These are phyloP conservation scores for Plasmodium reichenowi DNA, from an alignment of 169 alveolate species.

Conservation along the genomic window DNA sequence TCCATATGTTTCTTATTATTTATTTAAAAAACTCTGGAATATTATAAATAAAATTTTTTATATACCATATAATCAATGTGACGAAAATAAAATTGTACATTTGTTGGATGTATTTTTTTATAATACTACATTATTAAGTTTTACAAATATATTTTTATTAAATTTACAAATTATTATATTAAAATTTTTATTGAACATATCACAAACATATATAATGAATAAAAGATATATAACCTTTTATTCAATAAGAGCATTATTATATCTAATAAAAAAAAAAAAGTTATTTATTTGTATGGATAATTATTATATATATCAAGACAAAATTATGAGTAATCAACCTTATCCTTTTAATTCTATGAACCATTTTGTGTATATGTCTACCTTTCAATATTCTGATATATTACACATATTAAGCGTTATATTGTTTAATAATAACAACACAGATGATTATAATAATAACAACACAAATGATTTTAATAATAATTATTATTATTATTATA, in stretches of 20 bases:
- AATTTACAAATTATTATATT: slow-evolving; percentile 32
- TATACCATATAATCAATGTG: not conserved
- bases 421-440: no score
- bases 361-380: slow-evolving; percentile 31
- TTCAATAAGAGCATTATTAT: slow-evolving; percentile 40
- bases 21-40: slow-evolving; percentile 30
- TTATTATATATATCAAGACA: not conserved
- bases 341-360: not conserved
- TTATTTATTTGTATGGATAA: not conserved
- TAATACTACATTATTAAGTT: slow-evolving; percentile 37
- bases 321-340: not conserved
- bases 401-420: slow-evolving; percentile 4
- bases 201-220: slow-evolving; percentile 26
- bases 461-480: no score
- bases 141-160: slow-evolving; percentile 5
- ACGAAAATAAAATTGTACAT: slow-evolving; percentile 10
- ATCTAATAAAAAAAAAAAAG: slow-evolving; percentile 33
- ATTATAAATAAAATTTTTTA: slow-evolving; percentile 9
- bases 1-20: slow-evolving; percentile 54
- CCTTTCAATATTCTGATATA: slow-evolving; percentile 25
- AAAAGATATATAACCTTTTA: slow-evolving; percentile 20
- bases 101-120: slow-evolving; percentile 19
- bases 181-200: slow-evolving; percentile 20
- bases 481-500: no score
- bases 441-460: no score